These are phyloP conservation scores for Backusella luteola DNA, from an alignment of 192 early-diverging fungal species.

Conservation along the genomic window DNA sequence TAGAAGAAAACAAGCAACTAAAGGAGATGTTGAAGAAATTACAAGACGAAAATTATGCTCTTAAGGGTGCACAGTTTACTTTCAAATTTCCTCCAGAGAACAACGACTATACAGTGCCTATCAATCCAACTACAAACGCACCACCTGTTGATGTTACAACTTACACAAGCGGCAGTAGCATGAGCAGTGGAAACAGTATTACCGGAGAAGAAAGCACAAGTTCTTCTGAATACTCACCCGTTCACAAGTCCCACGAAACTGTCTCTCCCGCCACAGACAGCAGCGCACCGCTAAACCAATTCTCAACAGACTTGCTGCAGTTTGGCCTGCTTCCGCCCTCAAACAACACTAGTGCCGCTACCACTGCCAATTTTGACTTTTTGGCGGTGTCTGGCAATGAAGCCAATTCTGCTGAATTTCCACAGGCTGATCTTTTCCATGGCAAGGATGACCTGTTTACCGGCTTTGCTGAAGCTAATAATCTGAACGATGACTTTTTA, in stretches of 20 bases:
- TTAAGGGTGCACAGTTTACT: slow-evolving; percentile 54
- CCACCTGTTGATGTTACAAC: background rate
- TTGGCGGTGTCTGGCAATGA: background rate
- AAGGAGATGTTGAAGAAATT: slow-evolving; percentile 52
- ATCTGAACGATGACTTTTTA: background rate
- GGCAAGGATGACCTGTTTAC: slow-evolving; percentile 9
- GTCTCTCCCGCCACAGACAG: slow-evolving; percentile 2
- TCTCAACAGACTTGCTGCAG: background rate
- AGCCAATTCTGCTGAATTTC: background rate
- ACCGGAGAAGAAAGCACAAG: background rate
- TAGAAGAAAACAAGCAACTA: slow-evolving; percentile 48
- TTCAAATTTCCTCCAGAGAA: slow-evolving; percentile 47
- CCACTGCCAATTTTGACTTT: background rate
- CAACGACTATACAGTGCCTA: background rate
- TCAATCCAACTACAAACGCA: background rate
- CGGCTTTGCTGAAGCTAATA: background rate
- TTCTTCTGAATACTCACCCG: slow-evolving; percentile 4
- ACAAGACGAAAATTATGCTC: slow-evolving; percentile 52
- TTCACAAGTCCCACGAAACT: slow-evolving; percentile 4
- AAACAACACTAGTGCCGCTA: background rate
- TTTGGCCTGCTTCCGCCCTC: background rate
- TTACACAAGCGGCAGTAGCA: slow-evolving; percentile 10
- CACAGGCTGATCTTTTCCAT: slow-evolving; percentile 10
- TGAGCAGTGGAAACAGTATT: slow-evolving; percentile 7
- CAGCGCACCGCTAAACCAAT: background rate